Conservation (phyloP, 306 rosid species). For the Betula pendula region DNA sequence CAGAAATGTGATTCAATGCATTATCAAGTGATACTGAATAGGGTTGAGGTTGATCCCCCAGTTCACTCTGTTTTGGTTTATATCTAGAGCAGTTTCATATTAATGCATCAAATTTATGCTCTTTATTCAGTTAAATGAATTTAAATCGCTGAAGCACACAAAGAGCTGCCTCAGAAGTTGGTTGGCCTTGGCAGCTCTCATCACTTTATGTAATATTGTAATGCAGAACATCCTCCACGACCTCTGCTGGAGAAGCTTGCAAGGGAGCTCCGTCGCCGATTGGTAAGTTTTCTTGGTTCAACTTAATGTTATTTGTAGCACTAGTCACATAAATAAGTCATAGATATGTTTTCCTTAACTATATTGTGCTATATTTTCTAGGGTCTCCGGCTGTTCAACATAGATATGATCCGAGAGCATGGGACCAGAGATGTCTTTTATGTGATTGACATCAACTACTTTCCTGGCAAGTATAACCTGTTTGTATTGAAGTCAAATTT, state of each 20-base stretch:
- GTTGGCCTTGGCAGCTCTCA: constrained; percentile 12
- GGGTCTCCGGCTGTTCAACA: constrained; percentile 56
- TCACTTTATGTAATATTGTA: constrained; percentile 16
- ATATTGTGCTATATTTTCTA: constrained; percentile 20
- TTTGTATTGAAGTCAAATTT: constrained; percentile 14
- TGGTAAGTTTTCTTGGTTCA: constrained; percentile 31
- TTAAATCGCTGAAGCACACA: constrained; percentile 5
- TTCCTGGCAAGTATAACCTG: constrained; percentile 44
- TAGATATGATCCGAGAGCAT: constrained; percentile 56
- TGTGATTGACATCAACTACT: constrained; percentile 58
- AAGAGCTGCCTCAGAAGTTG: constrained; percentile 13
- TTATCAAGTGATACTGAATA: not conserved
- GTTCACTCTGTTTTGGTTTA: not conserved
- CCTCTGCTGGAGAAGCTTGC: constrained; percentile 54
- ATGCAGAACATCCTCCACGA: constrained; percentile 52
- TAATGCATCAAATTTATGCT: not conserved
- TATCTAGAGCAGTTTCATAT: constrained; percentile 6
- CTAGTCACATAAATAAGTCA: not conserved
- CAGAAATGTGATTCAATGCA: not conserved
- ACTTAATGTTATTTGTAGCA: not conserved
- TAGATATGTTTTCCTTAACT: constrained; percentile 13
- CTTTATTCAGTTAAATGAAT: constrained; percentile 8
- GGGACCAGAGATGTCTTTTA: constrained; percentile 57
- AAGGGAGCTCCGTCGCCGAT: constrained; percentile 45
- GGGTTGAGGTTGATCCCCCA: not conserved